Percentiles rank a stretch among this genome's conserved stretches.
phyloP scores from a whole-genome alignment of 164 flowering plant species.

The Cinnamomum micranthum region DNA sequence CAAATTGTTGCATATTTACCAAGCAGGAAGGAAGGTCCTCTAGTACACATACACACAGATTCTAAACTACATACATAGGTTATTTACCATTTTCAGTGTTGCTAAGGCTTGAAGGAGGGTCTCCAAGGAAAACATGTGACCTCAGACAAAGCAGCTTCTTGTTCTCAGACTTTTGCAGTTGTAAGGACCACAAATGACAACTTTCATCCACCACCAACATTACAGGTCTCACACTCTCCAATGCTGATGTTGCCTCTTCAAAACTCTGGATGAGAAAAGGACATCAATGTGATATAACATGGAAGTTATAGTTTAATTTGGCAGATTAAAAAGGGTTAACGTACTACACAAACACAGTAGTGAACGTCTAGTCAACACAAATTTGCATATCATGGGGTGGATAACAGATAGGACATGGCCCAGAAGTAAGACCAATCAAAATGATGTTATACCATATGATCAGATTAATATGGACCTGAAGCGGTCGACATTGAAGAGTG shows the following conservation, averaged over 20 bases:
- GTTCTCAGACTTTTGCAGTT: slow-evolving; percentile 20
- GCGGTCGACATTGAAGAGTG: background rate
- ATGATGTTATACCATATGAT: background rate
- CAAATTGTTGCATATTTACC: background rate
- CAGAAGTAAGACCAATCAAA: background rate
- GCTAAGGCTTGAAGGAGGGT: slow-evolving; percentile 16
- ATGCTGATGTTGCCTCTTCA: slow-evolving; percentile 64
- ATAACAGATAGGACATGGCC: background rate
- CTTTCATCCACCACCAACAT: slow-evolving; percentile 63
- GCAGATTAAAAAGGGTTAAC: background rate
- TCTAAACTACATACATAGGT: background rate
- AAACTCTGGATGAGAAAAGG: slow-evolving; percentile 41
- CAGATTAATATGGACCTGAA: background rate
- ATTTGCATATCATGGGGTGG: background rate
- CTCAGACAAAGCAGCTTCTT: slow-evolving; percentile 31
- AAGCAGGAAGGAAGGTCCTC: background rate
- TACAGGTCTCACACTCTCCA: slow-evolving; percentile 48
- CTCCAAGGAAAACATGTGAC: slow-evolving; percentile 52
- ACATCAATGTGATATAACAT: background rate
- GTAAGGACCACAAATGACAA: slow-evolving; percentile 41
- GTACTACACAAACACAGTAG: background rate
- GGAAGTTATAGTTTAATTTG: background rate
- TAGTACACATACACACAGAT: background rate
- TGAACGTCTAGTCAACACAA: background rate
- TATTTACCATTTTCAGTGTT: slow-evolving; percentile 25